Conservation (phyloP, 257 asterid species). For the Plectranthus barbatus region DNA sequence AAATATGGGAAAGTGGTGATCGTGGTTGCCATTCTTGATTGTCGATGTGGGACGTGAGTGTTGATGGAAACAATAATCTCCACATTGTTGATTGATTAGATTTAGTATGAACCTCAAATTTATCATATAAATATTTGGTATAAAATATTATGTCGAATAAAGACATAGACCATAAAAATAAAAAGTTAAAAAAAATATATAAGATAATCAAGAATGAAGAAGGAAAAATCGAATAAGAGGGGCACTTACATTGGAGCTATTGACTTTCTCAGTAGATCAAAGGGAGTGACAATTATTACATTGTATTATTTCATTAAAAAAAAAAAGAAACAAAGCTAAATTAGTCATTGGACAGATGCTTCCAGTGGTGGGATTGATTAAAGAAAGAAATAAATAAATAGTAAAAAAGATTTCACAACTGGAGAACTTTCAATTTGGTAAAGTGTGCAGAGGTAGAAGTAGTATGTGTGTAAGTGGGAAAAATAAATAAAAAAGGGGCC, state of each 20-base stretch:
- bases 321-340: neutral
- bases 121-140: neutral
- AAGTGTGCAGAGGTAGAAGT: no score
- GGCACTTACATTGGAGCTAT: no score
- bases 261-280: neutral
- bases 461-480: no score
- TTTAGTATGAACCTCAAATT: no score
- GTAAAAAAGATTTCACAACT: neutral
- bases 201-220: no score
- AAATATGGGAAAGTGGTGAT: neutral
- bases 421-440: neutral
- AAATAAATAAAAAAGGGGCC: neutral
- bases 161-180: no score
- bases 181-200: neutral
- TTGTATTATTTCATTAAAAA: neutral
- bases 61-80: neutral
- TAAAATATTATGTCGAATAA: neutral
- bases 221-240: no score
- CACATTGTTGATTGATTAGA: slow-evolving; percentile 11
- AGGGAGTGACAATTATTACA: neutral
- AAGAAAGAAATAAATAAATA: no score
- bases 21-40: neutral
- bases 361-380: neutral
- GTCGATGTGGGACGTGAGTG: neutral
- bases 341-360: neutral